Conservation (phyloP, 257 asterid genomes). For the Phtheirospermum japonicum region DNA sequence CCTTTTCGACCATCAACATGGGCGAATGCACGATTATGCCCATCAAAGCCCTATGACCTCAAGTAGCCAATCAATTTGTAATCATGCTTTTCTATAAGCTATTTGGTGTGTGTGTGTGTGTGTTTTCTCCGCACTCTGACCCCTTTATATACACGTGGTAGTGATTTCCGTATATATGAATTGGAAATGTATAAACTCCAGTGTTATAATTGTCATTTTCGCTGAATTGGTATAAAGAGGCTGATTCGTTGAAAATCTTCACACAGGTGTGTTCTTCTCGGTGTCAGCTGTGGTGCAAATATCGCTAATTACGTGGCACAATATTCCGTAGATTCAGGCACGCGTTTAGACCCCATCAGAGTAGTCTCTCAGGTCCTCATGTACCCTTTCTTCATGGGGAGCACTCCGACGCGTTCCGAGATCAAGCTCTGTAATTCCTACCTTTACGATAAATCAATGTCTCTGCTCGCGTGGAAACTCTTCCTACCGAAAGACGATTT, state of each 20-base stretch:
- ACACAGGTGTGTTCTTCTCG: constrained; percentile 80
- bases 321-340: constrained; percentile 53
- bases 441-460: constrained; percentile 64
- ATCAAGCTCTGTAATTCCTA: constrained; percentile 59
- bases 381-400: constrained; percentile 84
- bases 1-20: background rate
- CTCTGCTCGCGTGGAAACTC: constrained; percentile 77
- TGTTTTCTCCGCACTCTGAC: background rate
- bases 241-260: background rate
- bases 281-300: constrained; percentile 85
- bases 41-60: constrained; percentile 10
- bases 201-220: too few relatives aligned
- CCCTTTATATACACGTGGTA: background rate
- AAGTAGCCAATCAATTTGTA: background rate
- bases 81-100: constrained; percentile 1
- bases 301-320: constrained; percentile 62
- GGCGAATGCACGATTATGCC: background rate
- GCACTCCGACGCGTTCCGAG: constrained; percentile 58
- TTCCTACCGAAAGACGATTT: constrained; percentile 56
- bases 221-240: background rate
- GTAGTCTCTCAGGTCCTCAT: constrained; percentile 88
- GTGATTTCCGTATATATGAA: too few relatives aligned
- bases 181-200: too few relatives aligned
- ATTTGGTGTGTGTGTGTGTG: background rate
- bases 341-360: constrained; percentile 58